phyloP scores from a whole-genome alignment of 495 filamentous ascomycete species.

The Aspergillus conjunctus region DNA sequence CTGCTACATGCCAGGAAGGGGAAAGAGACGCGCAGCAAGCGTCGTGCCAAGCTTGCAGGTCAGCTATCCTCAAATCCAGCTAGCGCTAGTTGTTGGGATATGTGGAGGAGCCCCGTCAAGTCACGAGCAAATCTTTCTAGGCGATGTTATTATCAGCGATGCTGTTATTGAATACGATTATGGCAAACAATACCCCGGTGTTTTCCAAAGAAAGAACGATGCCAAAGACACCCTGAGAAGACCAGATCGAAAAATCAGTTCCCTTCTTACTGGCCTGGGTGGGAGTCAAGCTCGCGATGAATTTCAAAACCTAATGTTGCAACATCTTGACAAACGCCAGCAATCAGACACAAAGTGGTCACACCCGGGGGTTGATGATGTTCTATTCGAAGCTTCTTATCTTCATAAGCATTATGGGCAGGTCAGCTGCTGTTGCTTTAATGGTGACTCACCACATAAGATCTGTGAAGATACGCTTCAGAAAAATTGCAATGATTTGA shows the following conservation, averaged over 20 bases:
- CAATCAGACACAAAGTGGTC: conserved; percentile 8
- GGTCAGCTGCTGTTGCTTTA: not conserved
- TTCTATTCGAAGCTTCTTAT: conserved; percentile 30
- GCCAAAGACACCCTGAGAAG: conserved; percentile 31
- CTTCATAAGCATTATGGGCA: conserved; percentile 33
- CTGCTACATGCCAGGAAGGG: conserved; percentile 35
- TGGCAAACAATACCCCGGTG: conserved; percentile 34
- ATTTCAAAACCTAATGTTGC: conserved; percentile 18
- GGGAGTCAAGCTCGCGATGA: conserved; percentile 12
- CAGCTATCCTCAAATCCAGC: conserved; percentile 31
- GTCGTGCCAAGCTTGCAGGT: conserved; percentile 28
- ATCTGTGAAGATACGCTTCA: not conserved
- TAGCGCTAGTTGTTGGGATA: conserved; percentile 33
- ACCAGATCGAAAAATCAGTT: conserved; percentile 33
- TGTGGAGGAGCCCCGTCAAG: conserved; percentile 30
- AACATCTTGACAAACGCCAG: conserved; percentile 9
- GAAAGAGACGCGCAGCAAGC: conserved; percentile 33
- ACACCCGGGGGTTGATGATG: conserved; percentile 32
- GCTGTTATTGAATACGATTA: conserved; percentile 40
- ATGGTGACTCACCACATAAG: not conserved
- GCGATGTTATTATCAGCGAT: conserved; percentile 49
- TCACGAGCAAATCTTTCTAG: conserved; percentile 36
- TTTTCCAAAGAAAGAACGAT: conserved; percentile 28
- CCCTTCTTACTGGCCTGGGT: conserved; percentile 27
- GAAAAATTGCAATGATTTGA: not conserved